Evolutionary conservation across 768 basidiomycete genomes (phyloP).

Genomic region (Lanmaoa rubissima): DNA sequence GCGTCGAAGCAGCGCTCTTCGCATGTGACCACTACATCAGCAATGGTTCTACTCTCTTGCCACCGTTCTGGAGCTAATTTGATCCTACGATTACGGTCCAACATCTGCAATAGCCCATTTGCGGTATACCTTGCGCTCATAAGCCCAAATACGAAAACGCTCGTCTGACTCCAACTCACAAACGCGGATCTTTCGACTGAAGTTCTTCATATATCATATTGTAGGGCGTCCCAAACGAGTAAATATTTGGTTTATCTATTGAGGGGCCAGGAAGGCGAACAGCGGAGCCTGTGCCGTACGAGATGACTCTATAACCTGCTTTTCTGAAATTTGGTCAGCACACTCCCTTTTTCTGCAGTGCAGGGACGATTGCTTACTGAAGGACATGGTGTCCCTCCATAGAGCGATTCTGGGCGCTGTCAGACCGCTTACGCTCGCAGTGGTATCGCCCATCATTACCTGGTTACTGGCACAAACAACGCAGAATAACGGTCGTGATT

Average conservation of each 20-base stretch:
- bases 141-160: constrained; percentile 8
- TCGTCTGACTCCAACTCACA: constrained; percentile 52
- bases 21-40: constrained; percentile 98
- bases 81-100: constrained; percentile 90
- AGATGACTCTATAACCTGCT: constrained; percentile 88
- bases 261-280: constrained; percentile 95
- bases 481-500: constrained; percentile 83
- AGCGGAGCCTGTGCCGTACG: constrained; percentile 94
- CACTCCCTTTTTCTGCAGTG: neutral
- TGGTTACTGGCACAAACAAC: constrained; percentile 99
- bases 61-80: constrained; percentile 95
- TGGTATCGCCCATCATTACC: constrained; percentile 40
- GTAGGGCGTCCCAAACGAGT: constrained; percentile 95
- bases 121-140: constrained; percentile 69
- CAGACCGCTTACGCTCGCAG: constrained; percentile 6
- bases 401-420: constrained; percentile 73
- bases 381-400: constrained; percentile 97
- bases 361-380: constrained; percentile 52
- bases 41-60: constrained; percentile 86
- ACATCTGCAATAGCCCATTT: constrained; percentile 93
- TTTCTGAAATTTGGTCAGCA: constrained; percentile 53
- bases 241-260: constrained; percentile 97
- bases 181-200: constrained; percentile 70
- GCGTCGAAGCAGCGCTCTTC: constrained; percentile 99
- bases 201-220: constrained; percentile 94